These are phyloP conservation scores for Bremia lactucae DNA, from an alignment of 352 stramenopile genomes.

Conservation along the genomic window DNA sequence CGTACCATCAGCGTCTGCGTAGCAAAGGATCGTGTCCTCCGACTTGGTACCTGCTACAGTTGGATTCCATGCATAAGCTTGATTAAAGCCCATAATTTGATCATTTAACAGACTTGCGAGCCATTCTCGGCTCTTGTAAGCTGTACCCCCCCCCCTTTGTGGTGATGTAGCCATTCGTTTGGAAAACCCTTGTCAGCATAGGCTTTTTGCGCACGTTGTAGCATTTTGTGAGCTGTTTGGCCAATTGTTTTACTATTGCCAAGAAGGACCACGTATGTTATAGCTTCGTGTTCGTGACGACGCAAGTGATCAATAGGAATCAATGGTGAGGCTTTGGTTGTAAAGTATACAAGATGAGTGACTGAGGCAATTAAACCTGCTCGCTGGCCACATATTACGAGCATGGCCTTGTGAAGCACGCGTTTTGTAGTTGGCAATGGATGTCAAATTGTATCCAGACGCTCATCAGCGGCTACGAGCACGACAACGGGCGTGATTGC, in stretches of 20 bases:
- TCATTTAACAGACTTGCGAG: constrained; percentile 39
- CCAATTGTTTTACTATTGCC: constrained; percentile 25
- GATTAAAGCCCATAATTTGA: constrained; percentile 28
- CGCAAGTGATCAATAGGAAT: constrained; percentile 34
- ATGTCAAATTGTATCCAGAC: constrained; percentile 52
- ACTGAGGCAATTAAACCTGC: constrained; percentile 50
- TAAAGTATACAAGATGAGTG: constrained; percentile 60
- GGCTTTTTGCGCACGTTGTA: constrained; percentile 41
- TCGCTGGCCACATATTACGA: constrained; percentile 61
- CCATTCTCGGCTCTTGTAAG: constrained; percentile 68
- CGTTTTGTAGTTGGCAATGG: constrained; percentile 57
- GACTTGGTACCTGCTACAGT: constrained; percentile 64
- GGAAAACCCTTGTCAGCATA: constrained; percentile 46
- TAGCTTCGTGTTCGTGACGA: constrained; percentile 56
- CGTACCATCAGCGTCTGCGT: constrained; percentile 11
- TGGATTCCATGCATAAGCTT: constrained; percentile 65
- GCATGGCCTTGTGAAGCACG: constrained; percentile 64
- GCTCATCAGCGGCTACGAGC: constrained; percentile 56
- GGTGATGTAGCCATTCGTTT: constrained; percentile 53
- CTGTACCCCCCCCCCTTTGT: constrained; percentile 53
- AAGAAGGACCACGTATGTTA: constrained; percentile 63
- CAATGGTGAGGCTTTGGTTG: constrained; percentile 19
- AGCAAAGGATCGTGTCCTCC: constrained; percentile 55
- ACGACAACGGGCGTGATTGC: constrained; percentile 51
- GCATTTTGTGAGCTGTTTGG: constrained; percentile 29